Evolutionary conservation across 2,329 filamentous ascomycete species (phyloP), one percentile per base, ranked within the genome.

Genomic region (Rhinocladiella mackenziei): DNA sequence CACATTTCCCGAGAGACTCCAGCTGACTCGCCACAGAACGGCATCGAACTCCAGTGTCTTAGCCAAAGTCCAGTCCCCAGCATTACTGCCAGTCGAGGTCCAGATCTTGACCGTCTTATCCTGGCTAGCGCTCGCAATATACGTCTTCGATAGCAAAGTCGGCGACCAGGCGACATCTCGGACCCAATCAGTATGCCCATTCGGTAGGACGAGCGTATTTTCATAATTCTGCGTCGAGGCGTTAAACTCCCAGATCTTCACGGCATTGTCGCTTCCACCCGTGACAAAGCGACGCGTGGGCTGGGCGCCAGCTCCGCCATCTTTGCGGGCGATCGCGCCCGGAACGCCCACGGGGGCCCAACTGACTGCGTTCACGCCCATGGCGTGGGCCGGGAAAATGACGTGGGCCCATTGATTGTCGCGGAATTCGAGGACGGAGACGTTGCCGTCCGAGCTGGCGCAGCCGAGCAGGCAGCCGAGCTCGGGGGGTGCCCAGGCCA

Each of bases 41-140:
- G 84, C 81, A 50, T 96, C 91, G 58, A 98, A 94, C 59, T 83
- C 80, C 54, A 98, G 76, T 29, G 85, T 80, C 66, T 94, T 92
- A 67, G 80, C 83, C 2, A 56, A 40, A 46, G 83, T 80, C 92
- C 92, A 98, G 60, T 87, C 80, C 17, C 77, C 78, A 11, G 79
- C 71, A 61, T 74, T 78, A 47, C 76, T 72, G 58, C 88, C 84
- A 10, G 48, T 36, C 19, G 78, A 83, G 7, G 91, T 97, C 92
- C 92, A 98, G 69, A 98, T 96, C 56, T 89, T 82, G 51, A 97
- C 91, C 6, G 89, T 96, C 77, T 94, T 94, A 67, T 98, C 92
- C 71, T 97, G 89, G 41, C 85, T 89, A 8, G 91, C 92, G 36
- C 85, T 91, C 20, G 92, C 92, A 63, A 98, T 96, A 71, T 98